Conservation (phyloP, 2,329 filamentous ascomycete genomes). For the Rhexocercosporidium sp. region DNA sequence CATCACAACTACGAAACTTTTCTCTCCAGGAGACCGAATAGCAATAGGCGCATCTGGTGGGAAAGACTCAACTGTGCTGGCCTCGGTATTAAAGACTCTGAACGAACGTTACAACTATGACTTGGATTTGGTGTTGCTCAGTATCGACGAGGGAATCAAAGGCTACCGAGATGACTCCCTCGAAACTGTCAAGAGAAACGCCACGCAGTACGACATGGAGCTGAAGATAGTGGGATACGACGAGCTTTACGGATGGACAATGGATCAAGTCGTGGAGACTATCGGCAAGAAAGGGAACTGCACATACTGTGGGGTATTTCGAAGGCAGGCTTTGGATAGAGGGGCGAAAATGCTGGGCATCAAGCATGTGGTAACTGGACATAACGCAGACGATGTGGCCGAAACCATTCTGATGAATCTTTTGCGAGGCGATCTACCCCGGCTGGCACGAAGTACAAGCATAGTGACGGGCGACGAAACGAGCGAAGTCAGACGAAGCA, state of each 20-base stretch:
- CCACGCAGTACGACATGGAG: slow-evolving; percentile 87
- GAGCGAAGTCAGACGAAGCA: slow-evolving; percentile 93
- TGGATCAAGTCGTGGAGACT: slow-evolving; percentile 97
- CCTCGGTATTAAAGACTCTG: slow-evolving; percentile 90
- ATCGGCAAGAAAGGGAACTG: slow-evolving; percentile 99
- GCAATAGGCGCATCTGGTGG: slow-evolving; percentile 96
- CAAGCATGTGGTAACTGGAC: slow-evolving; percentile 92
- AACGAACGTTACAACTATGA: slow-evolving; percentile 90
- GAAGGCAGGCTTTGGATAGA: slow-evolving; percentile 90
- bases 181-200: slow-evolving; percentile 95
- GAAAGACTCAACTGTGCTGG: slow-evolving; percentile 96
- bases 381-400: slow-evolving; percentile 96
- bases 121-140: slow-evolving; percentile 83
- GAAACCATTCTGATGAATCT: slow-evolving; percentile 99
- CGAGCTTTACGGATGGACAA: slow-evolving; percentile 97
- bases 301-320: slow-evolving; percentile 97
- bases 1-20: slow-evolving; percentile 81
- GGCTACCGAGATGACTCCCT: slow-evolving; percentile 96
- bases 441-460: slow-evolving; percentile 85
- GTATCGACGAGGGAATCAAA: slow-evolving; percentile 96
- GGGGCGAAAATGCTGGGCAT: slow-evolving; percentile 88
- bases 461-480: slow-evolving; percentile 80
- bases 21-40: slow-evolving; percentile 80
- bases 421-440: slow-evolving; percentile 84
- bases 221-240: slow-evolving; percentile 92